A percentile compares a stretch with the other conserved stretches of the same genome.
phyloP scores from a whole-genome alignment of 2,329 filamentous ascomycete genomes.

The Penicillium psychrosexuale region DNA sequence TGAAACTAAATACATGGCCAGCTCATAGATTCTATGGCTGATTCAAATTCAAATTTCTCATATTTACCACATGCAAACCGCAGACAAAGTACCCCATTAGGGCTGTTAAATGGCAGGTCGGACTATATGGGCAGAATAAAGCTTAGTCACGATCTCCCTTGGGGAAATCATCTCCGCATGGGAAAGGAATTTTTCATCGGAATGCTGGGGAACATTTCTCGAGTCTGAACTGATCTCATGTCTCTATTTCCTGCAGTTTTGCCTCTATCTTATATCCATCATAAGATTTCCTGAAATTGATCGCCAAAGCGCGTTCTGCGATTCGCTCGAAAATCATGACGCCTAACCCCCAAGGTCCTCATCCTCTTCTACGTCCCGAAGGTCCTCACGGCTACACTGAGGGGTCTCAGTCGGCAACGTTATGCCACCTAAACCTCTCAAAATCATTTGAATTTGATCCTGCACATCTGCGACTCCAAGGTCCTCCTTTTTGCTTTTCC shows the following conservation, averaged over 20 bases:
- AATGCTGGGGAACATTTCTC: constrained; percentile 4
- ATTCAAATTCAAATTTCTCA: neutral
- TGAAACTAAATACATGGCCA: neutral
- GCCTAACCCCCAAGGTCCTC: constrained; percentile 36
- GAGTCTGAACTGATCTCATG: neutral
- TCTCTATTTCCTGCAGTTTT: neutral
- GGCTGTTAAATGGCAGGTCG: neutral
- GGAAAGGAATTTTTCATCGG: constrained; percentile 5
- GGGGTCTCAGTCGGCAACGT: constrained; percentile 1
- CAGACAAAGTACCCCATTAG: neutral
- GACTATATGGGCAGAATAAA: constrained; percentile 7
- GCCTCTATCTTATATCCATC: neutral
- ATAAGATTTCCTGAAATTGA: neutral
- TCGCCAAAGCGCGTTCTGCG: constrained; percentile 10
- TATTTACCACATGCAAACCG: neutral
- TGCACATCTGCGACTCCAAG: constrained; percentile 9
- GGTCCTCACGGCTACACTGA: constrained; percentile 14
- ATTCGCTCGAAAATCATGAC: constrained; percentile 22
- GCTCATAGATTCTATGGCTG: no score
- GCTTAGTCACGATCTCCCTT: neutral
- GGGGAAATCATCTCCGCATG: neutral
- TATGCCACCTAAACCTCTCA: constrained; percentile 8
- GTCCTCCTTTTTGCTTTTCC: constrained; percentile 14
- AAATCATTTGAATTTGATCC: neutral
- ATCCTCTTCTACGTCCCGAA: constrained; percentile 13